Percentiles rank a stretch among this genome's conserved stretches.
These are phyloP conservation scores for Coriaria nepalensis DNA, from an alignment of 306 rosid genomes.

Conservation along the genomic window DNA sequence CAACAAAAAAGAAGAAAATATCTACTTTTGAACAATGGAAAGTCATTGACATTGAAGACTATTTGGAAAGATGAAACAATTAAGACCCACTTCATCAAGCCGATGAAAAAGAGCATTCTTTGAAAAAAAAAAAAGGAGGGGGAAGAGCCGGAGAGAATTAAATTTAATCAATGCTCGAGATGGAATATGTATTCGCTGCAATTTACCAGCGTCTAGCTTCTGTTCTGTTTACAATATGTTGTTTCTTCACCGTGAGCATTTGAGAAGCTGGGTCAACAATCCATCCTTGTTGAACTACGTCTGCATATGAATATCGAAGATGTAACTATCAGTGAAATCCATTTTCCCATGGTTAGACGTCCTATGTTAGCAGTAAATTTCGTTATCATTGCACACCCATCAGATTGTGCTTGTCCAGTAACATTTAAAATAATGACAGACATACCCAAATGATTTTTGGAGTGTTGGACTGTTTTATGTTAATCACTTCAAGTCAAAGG, in stretches of 20 bases:
- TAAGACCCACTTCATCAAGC: not conserved
- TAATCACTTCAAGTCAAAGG: not conserved
- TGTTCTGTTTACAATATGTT: slow-evolving; percentile 47
- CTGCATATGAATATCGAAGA: slow-evolving; percentile 18
- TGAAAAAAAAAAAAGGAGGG: too few relatives aligned
- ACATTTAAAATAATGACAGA: too few relatives aligned
- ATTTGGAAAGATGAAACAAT: too few relatives aligned
- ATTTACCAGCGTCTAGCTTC: slow-evolving; percentile 65
- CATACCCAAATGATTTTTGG: too few relatives aligned
- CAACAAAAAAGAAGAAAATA: too few relatives aligned
- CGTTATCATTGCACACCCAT: too few relatives aligned
- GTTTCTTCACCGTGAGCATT: slow-evolving; percentile 81
- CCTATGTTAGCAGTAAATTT: not conserved
- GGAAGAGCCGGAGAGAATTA: slow-evolving; percentile 5
- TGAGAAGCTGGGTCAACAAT: slow-evolving; percentile 51
- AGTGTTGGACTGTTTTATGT: too few relatives aligned
- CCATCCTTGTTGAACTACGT: slow-evolving; percentile 63
- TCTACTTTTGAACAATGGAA: too few relatives aligned
- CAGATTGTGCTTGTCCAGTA: too few relatives aligned
- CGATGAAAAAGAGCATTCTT: slow-evolving; percentile 1
- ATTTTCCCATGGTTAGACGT: not conserved
- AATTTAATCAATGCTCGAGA: slow-evolving; percentile 53
- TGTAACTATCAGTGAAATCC: too few relatives aligned
- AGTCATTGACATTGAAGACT: too few relatives aligned
- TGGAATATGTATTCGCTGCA: slow-evolving; percentile 94